Percentiles rank a stretch among this genome's conserved stretches.
Conservation (phyloP, 768 basidiomycete genomes). For the Lactarius tabidus region DNA sequence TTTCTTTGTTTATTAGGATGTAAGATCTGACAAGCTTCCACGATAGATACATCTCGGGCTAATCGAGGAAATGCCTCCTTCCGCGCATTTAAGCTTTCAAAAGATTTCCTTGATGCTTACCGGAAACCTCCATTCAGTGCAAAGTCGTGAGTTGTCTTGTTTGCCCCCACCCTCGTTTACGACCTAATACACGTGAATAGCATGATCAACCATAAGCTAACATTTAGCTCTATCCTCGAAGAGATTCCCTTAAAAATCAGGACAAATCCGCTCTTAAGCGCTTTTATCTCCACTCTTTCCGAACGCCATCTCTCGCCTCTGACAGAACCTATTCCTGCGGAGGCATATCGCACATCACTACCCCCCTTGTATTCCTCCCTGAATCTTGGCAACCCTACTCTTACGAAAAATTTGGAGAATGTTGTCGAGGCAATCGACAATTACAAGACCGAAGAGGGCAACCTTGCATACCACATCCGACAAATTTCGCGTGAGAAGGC, state of each 20-base stretch:
- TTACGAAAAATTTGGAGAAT: slow-evolving; percentile 76
- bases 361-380: slow-evolving; percentile 64
- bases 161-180: neutral
- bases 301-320: slow-evolving; percentile 41
- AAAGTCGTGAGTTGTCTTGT: slow-evolving; percentile 53
- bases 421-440: slow-evolving; percentile 81
- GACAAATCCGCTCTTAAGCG: slow-evolving; percentile 71
- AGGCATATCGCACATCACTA: slow-evolving; percentile 34
- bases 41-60: slow-evolving; percentile 68
- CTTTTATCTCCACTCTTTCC: slow-evolving; percentile 68
- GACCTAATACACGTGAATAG: slow-evolving; percentile 37
- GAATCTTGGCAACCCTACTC: slow-evolving; percentile 63
- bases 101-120: slow-evolving; percentile 75
- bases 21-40: neutral
- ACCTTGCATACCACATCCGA: slow-evolving; percentile 81
- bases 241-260: slow-evolving; percentile 84
- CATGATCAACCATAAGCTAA: slow-evolving; percentile 73
- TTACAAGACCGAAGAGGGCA: slow-evolving; percentile 88
- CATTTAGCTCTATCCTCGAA: slow-evolving; percentile 80
- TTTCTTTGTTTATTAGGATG: neutral
- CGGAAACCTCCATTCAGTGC: slow-evolving; percentile 83
- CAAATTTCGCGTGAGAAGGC: slow-evolving; percentile 85
- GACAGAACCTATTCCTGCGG: slow-evolving; percentile 38
- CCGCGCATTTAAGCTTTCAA: slow-evolving; percentile 82
- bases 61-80: slow-evolving; percentile 82